Conservation (phyloP, 1,284 basidiomycete genomes). For the Apiotrichum domesticum region DNA sequence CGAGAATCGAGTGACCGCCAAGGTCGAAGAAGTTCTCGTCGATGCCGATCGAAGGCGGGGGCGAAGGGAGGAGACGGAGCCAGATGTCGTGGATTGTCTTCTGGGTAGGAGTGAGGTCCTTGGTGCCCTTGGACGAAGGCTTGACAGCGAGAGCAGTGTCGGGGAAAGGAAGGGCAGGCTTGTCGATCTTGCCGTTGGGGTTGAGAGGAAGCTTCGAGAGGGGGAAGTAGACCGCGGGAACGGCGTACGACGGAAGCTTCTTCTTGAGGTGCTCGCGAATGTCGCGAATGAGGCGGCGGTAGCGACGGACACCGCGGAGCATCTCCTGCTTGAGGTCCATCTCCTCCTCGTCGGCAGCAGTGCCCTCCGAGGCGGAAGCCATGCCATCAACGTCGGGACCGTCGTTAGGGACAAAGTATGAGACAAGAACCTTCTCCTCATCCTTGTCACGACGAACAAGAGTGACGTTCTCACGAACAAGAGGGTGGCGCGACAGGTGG, state of each 20-base stretch:
- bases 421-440: constrained; percentile 97
- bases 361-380: constrained; percentile 60
- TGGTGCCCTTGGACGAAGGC: constrained; percentile 30
- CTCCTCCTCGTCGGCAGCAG: constrained; percentile 54
- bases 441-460: constrained; percentile 96
- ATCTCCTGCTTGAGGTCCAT: constrained; percentile 51
- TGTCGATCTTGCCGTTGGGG: constrained; percentile 99
- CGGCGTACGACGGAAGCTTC: constrained; percentile 89
- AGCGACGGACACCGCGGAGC: constrained; percentile 68
- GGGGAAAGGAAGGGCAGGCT: constrained; percentile 96
- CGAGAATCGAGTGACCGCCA: constrained; percentile 96
- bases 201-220: constrained; percentile 94
- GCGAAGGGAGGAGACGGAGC: constrained; percentile 73
- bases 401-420: constrained; percentile 93
- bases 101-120: constrained; percentile 63
- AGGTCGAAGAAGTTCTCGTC: constrained; percentile 98
- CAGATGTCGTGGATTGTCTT: constrained; percentile 75
- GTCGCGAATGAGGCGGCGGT: constrained; percentile 83
- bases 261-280: constrained; percentile 95
- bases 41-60: constrained; percentile 69
- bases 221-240: constrained; percentile 92
- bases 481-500: constrained; percentile 85
- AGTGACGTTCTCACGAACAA: constrained; percentile 94
- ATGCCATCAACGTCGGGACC: constrained; percentile 62
- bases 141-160: constrained; percentile 76